Evolutionary conservation across 192 early-diverging fungal species (phyloP).

Genomic region (Kickxella alabastrina): DNA sequence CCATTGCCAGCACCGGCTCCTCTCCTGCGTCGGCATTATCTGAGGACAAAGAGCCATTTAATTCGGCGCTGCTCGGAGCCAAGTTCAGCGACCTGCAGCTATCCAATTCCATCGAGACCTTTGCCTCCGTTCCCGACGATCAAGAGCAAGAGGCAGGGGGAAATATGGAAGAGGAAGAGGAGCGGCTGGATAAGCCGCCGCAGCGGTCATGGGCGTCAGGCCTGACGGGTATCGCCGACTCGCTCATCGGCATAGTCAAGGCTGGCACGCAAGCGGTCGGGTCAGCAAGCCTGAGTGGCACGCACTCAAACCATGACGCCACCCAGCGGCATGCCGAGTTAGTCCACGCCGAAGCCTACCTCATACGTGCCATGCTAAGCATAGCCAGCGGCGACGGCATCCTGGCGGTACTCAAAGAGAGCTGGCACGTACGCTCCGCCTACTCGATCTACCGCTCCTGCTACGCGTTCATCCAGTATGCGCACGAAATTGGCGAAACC

Average conservation of each 20-base stretch:
- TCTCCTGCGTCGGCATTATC: conserved; percentile 4
- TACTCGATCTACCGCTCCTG: conserved; percentile 65
- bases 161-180: background rate
- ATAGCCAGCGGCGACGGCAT: conserved; percentile 72
- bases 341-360: conserved; percentile 71
- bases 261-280: conserved; percentile 44
- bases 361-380: conserved; percentile 70
- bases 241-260: conserved; percentile 34
- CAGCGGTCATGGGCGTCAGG: conserved; percentile 40
- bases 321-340: conserved; percentile 62
- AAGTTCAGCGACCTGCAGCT: conserved; percentile 25
- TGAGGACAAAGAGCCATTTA: conserved; percentile 5
- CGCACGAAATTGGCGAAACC: conserved; percentile 49
- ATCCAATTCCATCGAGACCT: background rate
- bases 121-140: background rate
- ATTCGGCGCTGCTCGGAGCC: conserved; percentile 20
- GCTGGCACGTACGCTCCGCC: conserved; percentile 66
- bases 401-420: conserved; percentile 72
- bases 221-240: conserved; percentile 32
- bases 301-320: conserved; percentile 31
- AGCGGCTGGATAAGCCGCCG: conserved; percentile 14
- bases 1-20: conserved; percentile 5
- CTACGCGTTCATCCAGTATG: conserved; percentile 56
- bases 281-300: conserved; percentile 26
- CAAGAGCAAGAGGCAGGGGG: background rate